Evolutionary conservation across 83 land plant genomes (phyloP), one percentile per base, ranked within the genome.

Genomic region (Diphasiastrum complanatum): DNA sequence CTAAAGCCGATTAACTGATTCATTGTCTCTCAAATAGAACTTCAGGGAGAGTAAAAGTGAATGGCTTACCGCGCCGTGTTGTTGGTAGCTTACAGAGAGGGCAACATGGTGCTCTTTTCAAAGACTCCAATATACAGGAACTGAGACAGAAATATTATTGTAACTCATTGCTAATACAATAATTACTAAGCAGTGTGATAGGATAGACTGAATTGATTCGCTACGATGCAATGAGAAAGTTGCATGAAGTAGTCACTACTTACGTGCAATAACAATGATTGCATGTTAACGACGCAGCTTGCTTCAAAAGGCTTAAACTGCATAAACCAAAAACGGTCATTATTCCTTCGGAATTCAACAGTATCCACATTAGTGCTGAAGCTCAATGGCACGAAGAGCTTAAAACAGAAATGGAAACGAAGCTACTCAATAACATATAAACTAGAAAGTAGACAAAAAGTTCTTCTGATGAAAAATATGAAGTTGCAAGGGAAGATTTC

Each of bases 261-360:
- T 54, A 65, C 68, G 12, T 20, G 68, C 68, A 65, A 27, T 53
- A 65, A 30, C 63, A 54, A 27, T 65, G 68, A 46, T 38, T 65
- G 62, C 68, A 65, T 29, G 68, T 53, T 18, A 65, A 30, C 2
- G 57, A 6, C 5, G 62, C 68, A 22, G 68, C 68, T 23, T 65
- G 61, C 28, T 20, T 34, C 46, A 65, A 65, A 19, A 65, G 68
- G 29, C 68, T 52, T 32, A 65, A 54, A 64, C 68, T 65, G 62
- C 61, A 54, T 11, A 23, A 5, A 35, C 8, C 4, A 19, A 35
- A 10, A 16, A 59, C 12, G 14, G 43, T 38, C 14, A 59, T 20
- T 4, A 12, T 34, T 12, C 53, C 20, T 25, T 38, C 62, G 5
- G 62, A 10, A 49, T 12, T 5, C 8, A 49, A 49, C 19, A 49